These are phyloP conservation scores for Glebionis coronaria DNA, from an alignment of 129 eudicot genomes.

Conservation along the genomic window DNA sequence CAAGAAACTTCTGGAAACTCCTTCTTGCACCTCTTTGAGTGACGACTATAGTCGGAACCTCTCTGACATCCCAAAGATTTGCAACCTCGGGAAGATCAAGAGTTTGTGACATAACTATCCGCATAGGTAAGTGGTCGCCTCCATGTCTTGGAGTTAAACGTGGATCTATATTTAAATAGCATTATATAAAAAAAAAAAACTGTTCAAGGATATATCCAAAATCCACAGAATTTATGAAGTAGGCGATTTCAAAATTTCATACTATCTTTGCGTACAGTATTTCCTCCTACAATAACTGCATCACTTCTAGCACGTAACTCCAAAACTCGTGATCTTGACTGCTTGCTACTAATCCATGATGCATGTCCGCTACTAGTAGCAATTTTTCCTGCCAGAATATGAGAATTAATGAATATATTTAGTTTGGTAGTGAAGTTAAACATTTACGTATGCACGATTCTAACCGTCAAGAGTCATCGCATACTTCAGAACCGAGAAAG, in stretches of 20 bases:
- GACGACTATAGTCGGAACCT: slow-evolving; percentile 80
- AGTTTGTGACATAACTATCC: slow-evolving; percentile 88
- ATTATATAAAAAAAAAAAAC: not conserved
- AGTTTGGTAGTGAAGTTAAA: not conserved
- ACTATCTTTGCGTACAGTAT: slow-evolving; percentile 98
- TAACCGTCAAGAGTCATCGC: slow-evolving; percentile 99
- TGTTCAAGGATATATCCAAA: slow-evolving; percentile 17
- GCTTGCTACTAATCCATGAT: slow-evolving; percentile 88
- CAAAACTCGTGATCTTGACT: slow-evolving; percentile 77
- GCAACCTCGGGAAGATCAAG: slow-evolving; percentile 96
- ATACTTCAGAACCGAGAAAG: slow-evolving; percentile 88
- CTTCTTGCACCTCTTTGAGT: slow-evolving; percentile 93
- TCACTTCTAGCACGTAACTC: slow-evolving; percentile 96
- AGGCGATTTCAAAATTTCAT: slow-evolving; percentile 40
- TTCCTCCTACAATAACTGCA: slow-evolving; percentile 96
- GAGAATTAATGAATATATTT: slow-evolving; percentile 2
- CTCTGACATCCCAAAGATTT: slow-evolving; percentile 83
- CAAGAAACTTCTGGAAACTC: slow-evolving; percentile 89
- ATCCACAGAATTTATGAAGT: slow-evolving; percentile 23
- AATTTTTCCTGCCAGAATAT: slow-evolving; percentile 66
- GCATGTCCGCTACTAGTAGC: slow-evolving; percentile 96
- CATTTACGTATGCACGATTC: slow-evolving; percentile 22
- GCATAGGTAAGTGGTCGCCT: slow-evolving; percentile 75
- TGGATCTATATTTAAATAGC: slow-evolving; percentile 57
- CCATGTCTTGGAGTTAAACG: slow-evolving; percentile 92